These are phyloP conservation scores for Nephelium lappaceum DNA, from an alignment of 345 rosid genomes.

Conservation along the genomic window DNA sequence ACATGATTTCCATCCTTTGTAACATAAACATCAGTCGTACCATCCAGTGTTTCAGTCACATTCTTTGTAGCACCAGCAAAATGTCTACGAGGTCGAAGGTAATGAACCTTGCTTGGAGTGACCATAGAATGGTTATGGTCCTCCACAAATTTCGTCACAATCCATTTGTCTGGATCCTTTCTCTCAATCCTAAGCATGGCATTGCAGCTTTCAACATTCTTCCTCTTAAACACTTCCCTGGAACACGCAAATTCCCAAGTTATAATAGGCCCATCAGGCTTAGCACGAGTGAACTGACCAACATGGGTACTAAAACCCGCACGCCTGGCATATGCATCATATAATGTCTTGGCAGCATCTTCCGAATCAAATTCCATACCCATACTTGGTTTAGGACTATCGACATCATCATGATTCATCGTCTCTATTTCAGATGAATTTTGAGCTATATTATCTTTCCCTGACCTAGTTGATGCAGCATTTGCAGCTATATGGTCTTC, in stretches of 20 bases:
- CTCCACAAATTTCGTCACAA: slow-evolving; percentile 58
- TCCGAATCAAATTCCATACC: slow-evolving; percentile 69
- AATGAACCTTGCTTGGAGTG: slow-evolving; percentile 46
- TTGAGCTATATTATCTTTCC: slow-evolving; percentile 24
- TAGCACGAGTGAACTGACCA: slow-evolving; percentile 58
- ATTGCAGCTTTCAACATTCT: slow-evolving; percentile 59
- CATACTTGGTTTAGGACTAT: slow-evolving; percentile 34
- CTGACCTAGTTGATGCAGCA: slow-evolving; percentile 20
- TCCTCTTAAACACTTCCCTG: slow-evolving; percentile 55
- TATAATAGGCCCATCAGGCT: slow-evolving; percentile 64
- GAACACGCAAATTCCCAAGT: slow-evolving; percentile 61
- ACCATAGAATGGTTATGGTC: slow-evolving; percentile 59
- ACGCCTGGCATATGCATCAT: slow-evolving; percentile 51
- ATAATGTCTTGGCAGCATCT: slow-evolving; percentile 52
- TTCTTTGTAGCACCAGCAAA: slow-evolving; percentile 52
- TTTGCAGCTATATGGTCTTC: slow-evolving; percentile 11
- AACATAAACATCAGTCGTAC: slow-evolving; percentile 37
- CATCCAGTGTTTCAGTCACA: slow-evolving; percentile 36
- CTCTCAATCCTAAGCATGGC: slow-evolving; percentile 66
- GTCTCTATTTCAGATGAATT: slow-evolving; percentile 29
- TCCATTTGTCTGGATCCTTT: slow-evolving; percentile 51
- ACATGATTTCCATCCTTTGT: slow-evolving; percentile 42
- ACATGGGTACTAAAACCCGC: slow-evolving; percentile 51
- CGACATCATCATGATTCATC: slow-evolving; percentile 33
- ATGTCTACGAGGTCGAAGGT: slow-evolving; percentile 61